A percentile compares a stretch with the other conserved stretches of the same genome.
Conservation (phyloP, 179 eudicot genomes). For the Beta macrorhiza region DNA sequence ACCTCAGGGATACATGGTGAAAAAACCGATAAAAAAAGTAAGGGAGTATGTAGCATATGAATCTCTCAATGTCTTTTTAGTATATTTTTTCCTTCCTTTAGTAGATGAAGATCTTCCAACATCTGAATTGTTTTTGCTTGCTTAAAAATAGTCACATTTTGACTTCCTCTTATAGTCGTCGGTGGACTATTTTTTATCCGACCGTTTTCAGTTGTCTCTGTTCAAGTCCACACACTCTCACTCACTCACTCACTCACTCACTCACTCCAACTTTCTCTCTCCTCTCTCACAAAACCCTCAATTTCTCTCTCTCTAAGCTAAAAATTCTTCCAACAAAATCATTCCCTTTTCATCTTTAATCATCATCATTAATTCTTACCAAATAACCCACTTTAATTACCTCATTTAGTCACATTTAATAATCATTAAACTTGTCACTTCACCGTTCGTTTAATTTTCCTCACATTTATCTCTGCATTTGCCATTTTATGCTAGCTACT, state of each 20-base stretch:
- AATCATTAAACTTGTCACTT: constrained; percentile 11
- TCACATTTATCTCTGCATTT: constrained; percentile 2
- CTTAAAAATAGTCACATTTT: background rate
- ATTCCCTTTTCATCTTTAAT: background rate
- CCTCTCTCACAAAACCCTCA: background rate
- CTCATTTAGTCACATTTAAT: constrained; percentile 2
- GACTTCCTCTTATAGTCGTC: background rate
- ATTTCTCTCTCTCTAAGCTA: constrained; percentile 13
- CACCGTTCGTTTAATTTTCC: background rate
- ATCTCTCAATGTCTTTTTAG: too few species aligned
- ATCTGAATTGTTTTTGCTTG: background rate
- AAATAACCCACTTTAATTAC: background rate
- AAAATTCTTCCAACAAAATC: background rate
- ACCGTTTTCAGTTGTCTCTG: background rate
- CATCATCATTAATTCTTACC: constrained; percentile 9
- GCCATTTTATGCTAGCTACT: background rate
- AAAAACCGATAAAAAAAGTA: too few species aligned
- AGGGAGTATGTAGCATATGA: too few species aligned
- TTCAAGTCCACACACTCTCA: background rate
- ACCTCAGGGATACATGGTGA: too few species aligned
- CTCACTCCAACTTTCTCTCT: background rate
- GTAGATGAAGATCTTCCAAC: background rate
- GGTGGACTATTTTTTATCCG: constrained; percentile 1
- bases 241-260: background rate
- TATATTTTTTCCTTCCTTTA: background rate